Base-by-base conservation (phyloP, 176 grass and related monocot species). In the barley (Hordeum vulgare) region DNA sequence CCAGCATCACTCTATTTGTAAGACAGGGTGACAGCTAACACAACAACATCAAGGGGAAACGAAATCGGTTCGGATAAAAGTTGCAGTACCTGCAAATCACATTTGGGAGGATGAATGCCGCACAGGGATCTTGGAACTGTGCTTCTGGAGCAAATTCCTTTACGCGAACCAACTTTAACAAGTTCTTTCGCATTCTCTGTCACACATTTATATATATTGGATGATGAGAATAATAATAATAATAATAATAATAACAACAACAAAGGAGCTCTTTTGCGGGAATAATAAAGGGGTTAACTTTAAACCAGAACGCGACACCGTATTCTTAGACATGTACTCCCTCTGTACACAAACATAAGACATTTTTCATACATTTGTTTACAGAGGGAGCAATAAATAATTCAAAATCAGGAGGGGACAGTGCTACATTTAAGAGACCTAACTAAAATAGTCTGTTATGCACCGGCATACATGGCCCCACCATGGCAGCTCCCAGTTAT, bases 181-280 rank as follows among this genome's bases (percentile, higher is more conserved):
- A 80, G 76, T 98, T 98, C 77, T 93, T 98, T 76, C 96, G 95
- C 92, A 93, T 98, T 89, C 88, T 93, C 93, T 98, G 96, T 74
- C 49, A 89, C 31, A 33, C 31, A 33, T 33, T 33, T 63, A 79
- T 58, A 84, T 20, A 90, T 86, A 59, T 51, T 61, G 25, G 0
- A 80, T 40, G 37, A 63, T 85, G 40, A 80, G 45, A 78, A 44
- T 9, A 84, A n/a, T 74, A 66, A 21, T 79, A 59, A 66, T 73
- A 42, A 14, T 20, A 51, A 6, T 21, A 49, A 51, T 47, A 77
- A 29, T 7, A 84, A 44, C 66, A 66, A 44, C 66, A 59, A 74
- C 66, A 44, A 7, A 39, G 8, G 37, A 9, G 8, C 7, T 9
- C 2, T 39, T 39, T 9, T 8, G 37, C 37, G 1, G 37, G 15